These are phyloP conservation scores for Xylaria digitata DNA, from an alignment of 2,329 filamentous ascomycete species.

Conservation along the genomic window DNA sequence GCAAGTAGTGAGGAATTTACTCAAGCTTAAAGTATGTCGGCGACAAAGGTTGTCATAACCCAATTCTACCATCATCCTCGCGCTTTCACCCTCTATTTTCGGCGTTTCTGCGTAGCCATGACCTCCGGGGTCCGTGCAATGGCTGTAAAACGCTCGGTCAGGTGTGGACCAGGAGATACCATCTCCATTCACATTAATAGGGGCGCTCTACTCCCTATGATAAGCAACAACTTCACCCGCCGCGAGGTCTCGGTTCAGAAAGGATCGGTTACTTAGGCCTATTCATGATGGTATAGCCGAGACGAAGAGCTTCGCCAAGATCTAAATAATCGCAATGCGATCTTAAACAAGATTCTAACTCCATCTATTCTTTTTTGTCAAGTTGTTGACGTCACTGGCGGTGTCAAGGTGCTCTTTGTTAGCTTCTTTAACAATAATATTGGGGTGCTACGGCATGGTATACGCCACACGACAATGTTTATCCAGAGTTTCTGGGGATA, in stretches of 20 bases:
- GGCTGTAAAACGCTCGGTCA: not conserved
- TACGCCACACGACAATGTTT: too few species aligned
- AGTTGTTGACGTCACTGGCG: not conserved
- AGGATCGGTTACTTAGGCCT: not conserved
- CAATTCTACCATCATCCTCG: not conserved
- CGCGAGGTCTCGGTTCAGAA: not conserved
- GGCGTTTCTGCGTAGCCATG: not conserved
- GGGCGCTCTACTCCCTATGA: not conserved
- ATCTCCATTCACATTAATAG: not conserved
- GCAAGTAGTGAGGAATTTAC: not conserved
- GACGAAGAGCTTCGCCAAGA: not conserved
- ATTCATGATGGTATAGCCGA: not conserved
- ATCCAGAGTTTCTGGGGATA: too few species aligned
- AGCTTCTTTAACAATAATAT: too few species aligned
- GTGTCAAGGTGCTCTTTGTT: too few species aligned
- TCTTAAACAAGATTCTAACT: not conserved
- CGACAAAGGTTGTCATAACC: not conserved
- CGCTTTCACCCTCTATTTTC: not conserved
- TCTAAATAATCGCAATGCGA: not conserved
- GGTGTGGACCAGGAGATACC: not conserved
- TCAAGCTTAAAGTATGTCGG: not conserved
- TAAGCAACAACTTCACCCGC: not conserved
- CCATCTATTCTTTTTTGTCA: not conserved
- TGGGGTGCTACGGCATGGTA: too few species aligned
- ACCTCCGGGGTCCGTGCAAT: too few species aligned